Conservation (phyloP, 2,329 filamentous ascomycete species). For the Fusarium anguioides region DNA sequence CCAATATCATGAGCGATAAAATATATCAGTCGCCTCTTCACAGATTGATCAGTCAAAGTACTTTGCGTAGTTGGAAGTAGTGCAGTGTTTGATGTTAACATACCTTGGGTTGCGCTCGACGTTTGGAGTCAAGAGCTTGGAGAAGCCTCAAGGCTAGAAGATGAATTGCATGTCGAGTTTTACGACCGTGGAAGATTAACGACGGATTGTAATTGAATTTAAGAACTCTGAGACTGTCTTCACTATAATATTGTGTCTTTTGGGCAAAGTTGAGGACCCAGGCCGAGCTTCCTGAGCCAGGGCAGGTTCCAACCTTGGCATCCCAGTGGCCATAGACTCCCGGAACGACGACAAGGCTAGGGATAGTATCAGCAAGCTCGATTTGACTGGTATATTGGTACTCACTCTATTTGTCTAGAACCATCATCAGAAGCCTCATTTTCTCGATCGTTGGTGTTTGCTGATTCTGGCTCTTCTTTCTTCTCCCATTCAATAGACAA, state of each 20-base stretch:
- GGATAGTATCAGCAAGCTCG: fast-evolving
- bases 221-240: neutral
- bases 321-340: neutral
- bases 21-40: conserved; percentile 1
- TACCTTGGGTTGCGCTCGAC: neutral
- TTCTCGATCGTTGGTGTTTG: too few relatives aligned
- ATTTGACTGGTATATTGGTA: fast-evolving
- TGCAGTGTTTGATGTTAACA: neutral
- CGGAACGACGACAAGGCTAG: neutral
- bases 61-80: fast-evolving
- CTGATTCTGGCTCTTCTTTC: fast-evolving
- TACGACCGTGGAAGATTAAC: neutral
- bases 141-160: neutral
- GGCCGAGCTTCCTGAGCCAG: conserved; percentile 4
- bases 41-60: fast-evolving
- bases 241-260: too few relatives aligned
- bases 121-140: neutral
- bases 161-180: neutral
- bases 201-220: neutral
- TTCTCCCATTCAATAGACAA: neutral
- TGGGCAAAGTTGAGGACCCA: neutral
- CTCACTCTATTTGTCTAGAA: neutral
- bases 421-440: neutral
- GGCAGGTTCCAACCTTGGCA: neutral
- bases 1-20: neutral